Evolutionary conservation across 2,329 filamentous ascomycete genomes (phyloP).

Genomic region (Pseudopithomyces maydicus): DNA sequence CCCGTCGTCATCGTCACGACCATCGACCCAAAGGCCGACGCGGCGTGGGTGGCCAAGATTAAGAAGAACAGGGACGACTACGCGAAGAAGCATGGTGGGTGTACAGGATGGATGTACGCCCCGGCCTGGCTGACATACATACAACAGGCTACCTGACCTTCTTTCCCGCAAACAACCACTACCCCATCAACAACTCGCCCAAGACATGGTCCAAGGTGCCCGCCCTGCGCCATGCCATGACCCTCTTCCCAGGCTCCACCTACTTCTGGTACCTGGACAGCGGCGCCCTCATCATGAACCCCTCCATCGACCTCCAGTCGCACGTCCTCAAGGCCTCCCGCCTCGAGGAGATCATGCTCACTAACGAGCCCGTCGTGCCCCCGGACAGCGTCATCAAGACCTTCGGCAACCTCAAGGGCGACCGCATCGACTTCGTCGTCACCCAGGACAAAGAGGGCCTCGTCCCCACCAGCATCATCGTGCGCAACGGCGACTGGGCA

Average conservation of each 20-base stretch:
- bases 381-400: constrained; percentile 98
- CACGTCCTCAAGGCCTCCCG: constrained; percentile 70
- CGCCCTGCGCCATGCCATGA: constrained; percentile 86
- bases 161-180: constrained; percentile 77
- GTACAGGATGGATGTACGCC: neutral
- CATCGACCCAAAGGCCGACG: constrained; percentile 70
- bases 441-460: constrained; percentile 85
- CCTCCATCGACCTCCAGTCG: constrained; percentile 68
- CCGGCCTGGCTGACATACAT: constrained; percentile 9
- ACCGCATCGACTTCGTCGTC: constrained; percentile 79
- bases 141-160: constrained; percentile 80
- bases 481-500: constrained; percentile 86
- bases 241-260: constrained; percentile 73
- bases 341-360: constrained; percentile 81
- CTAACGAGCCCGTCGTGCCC: constrained; percentile 84
- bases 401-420: constrained; percentile 77
- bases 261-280: constrained; percentile 90
- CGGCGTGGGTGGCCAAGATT: constrained; percentile 73
- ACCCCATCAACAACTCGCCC: constrained; percentile 65
- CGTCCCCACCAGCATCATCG: constrained; percentile 74
- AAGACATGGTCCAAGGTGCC: constrained; percentile 78
- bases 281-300: constrained; percentile 88
- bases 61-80: constrained; percentile 84
- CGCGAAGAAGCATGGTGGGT: constrained; percentile 81
- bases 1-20: constrained; percentile 82